phyloP scores from a whole-genome alignment of 148 eudicot species.

The Simmondsia chinensis region DNA sequence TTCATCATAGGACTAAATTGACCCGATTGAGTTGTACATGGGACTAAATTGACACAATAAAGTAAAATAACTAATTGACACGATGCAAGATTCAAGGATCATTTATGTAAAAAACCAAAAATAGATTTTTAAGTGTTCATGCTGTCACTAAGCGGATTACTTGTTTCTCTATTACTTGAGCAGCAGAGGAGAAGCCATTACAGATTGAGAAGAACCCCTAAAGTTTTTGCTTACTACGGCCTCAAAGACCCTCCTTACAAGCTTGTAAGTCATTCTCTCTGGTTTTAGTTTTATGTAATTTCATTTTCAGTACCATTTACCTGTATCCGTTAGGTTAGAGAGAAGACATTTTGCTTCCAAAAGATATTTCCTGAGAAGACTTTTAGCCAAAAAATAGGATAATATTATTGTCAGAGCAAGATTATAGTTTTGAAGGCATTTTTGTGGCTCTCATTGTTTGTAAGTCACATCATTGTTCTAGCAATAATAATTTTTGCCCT shows the following conservation, averaged over 20 bases:
- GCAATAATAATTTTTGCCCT: too few species aligned
- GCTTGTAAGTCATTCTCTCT: conserved; percentile 49
- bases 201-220: conserved; percentile 16
- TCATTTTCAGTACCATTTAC: not conserved
- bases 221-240: conserved; percentile 65
- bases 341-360: not conserved
- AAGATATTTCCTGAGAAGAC: not conserved
- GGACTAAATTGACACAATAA: too few species aligned
- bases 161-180: not conserved
- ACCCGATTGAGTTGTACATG: too few species aligned
- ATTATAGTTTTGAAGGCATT: too few species aligned
- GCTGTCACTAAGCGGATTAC: not conserved
- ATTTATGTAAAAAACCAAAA: not conserved
- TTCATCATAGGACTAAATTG: too few species aligned
- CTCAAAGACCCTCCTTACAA: conserved; percentile 67
- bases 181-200: conserved; percentile 23
- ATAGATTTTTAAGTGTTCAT: not conserved
- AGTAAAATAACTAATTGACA: too few species aligned
- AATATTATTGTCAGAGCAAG: too few species aligned
- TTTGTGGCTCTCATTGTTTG: too few species aligned
- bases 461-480: too few species aligned
- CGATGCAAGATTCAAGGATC: too few species aligned
- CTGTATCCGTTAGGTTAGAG: not conserved
- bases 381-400: not conserved
- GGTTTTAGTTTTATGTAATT: not conserved